A percentile compares a stretch with the other conserved stretches of the same genome.
phyloP scores from a whole-genome alignment of 2,329 filamentous ascomycete genomes.

The Fusarium coicis region DNA sequence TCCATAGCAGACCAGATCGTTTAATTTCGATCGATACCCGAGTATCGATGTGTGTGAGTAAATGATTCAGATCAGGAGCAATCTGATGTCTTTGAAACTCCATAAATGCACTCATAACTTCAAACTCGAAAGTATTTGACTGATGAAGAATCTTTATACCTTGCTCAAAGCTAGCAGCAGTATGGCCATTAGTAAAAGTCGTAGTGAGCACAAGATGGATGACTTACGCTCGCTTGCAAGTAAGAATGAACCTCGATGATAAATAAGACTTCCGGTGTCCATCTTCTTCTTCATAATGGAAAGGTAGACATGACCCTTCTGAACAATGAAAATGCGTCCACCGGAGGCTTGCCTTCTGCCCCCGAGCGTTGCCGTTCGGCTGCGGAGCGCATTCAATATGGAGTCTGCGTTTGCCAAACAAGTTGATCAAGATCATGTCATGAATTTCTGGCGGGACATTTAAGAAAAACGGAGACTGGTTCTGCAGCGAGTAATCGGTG shows the following conservation, averaged over 20 bases:
- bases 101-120: too few species aligned
- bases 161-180: neutral
- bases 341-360: neutral
- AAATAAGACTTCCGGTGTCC: neutral
- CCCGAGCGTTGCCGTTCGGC: neutral
- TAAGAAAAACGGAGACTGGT: neutral
- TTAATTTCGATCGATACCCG: neutral
- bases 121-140: neutral
- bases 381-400: neutral
- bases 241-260: neutral
- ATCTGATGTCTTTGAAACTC: neutral
- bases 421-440: neutral
- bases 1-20: neutral
- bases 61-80: neutral
- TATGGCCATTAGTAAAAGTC: neutral
- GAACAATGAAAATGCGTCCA: neutral
- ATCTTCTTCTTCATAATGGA: neutral
- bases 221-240: constrained; percentile 14
- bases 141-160: neutral
- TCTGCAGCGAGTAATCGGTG: neutral
- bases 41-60: neutral
- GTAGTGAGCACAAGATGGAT: too few species aligned
- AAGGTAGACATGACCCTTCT: too few species aligned
- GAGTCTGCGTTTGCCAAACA: neutral
- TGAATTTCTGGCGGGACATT: neutral